A percentile compares a stretch with the other conserved stretches of the same genome.
Evolutionary conservation across 106 monocot genomes (phyloP).

Genomic region (Gastrodia elata): DNA sequence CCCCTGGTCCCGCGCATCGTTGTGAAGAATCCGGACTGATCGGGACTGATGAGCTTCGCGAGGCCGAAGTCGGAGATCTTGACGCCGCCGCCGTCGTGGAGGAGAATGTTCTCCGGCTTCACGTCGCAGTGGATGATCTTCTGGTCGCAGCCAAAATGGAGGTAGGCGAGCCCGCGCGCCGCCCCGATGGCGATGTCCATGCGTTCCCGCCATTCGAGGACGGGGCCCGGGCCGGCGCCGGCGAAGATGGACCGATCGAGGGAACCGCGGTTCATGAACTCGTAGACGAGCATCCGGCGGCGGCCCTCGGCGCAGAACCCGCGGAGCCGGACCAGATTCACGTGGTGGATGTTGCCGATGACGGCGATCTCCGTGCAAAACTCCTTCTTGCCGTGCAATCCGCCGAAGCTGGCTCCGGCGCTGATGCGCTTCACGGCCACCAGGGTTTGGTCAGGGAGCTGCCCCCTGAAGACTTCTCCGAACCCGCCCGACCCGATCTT

Average conservation of each 20-base stretch:
- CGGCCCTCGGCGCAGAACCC: slow-evolving; percentile 81
- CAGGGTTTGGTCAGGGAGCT: slow-evolving; percentile 42
- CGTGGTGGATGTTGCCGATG: slow-evolving; percentile 89
- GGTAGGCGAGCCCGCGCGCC: slow-evolving; percentile 77
- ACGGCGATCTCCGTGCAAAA: slow-evolving; percentile 92
- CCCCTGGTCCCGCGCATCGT: slow-evolving; percentile 84
- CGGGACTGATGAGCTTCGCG: slow-evolving; percentile 69
- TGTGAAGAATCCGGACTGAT: slow-evolving; percentile 64
- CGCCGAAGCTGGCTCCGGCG: slow-evolving; percentile 31
- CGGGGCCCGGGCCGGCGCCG: slow-evolving; percentile 48
- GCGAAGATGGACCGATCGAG: slow-evolving; percentile 69
- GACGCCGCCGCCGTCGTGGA: slow-evolving; percentile 40
- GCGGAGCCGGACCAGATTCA: slow-evolving; percentile 80
- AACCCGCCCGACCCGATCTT: slow-evolving; percentile 84
- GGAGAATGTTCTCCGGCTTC: slow-evolving; percentile 90
- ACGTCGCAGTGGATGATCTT: slow-evolving; percentile 86
- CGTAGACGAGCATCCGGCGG: slow-evolving; percentile 69
- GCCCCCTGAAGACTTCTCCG: slow-evolving; percentile 78
- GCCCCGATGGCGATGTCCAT: slow-evolving; percentile 60
- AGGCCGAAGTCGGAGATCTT: slow-evolving; percentile 89
- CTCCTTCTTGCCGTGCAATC: slow-evolving; percentile 55
- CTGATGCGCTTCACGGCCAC: slow-evolving; percentile 78
- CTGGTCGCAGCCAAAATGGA: slow-evolving; percentile 60
- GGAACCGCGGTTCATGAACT: slow-evolving; percentile 90
- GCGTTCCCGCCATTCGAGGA: slow-evolving; percentile 71